Evolutionary conservation across 2,329 filamentous ascomycete genomes (phyloP).

Genomic region (Aspergillus eucalypticola): DNA sequence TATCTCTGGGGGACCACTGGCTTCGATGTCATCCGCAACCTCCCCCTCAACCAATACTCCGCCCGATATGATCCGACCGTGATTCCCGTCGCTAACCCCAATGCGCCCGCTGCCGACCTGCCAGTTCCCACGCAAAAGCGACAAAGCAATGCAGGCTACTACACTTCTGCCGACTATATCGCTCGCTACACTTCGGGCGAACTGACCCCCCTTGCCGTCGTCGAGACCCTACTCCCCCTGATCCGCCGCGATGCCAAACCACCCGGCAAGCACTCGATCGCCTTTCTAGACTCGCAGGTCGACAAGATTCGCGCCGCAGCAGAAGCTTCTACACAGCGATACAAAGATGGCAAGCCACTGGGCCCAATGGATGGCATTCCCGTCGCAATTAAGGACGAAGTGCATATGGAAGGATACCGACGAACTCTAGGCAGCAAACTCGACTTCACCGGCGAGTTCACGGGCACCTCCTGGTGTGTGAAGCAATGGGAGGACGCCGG

Average conservation of each 20-base stretch:
- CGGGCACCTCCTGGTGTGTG: constrained; percentile 69
- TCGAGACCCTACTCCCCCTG: constrained; percentile 68
- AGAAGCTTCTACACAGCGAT: constrained; percentile 70
- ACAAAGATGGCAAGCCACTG: constrained; percentile 64
- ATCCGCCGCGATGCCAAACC: constrained; percentile 61
- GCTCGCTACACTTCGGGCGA: constrained; percentile 69
- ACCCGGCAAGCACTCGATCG: constrained; percentile 64
- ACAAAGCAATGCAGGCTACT: constrained; percentile 53
- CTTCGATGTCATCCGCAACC: constrained; percentile 59
- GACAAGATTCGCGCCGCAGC: constrained; percentile 68
- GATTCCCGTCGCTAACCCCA: constrained; percentile 42
- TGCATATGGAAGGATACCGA: constrained; percentile 69
- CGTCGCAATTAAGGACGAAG: constrained; percentile 80
- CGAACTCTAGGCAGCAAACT: constrained; percentile 65
- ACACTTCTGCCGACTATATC: constrained; percentile 75
- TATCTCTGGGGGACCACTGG: constrained; percentile 72
- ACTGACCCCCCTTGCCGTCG: constrained; percentile 71
- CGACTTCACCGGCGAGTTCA: constrained; percentile 53
- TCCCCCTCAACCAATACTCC: constrained; percentile 57
- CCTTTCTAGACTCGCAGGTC: constrained; percentile 69
- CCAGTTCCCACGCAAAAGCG: constrained; percentile 38
- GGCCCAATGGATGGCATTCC: constrained; percentile 79
- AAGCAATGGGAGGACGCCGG: constrained; percentile 71
- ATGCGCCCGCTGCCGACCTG: constrained; percentile 19
- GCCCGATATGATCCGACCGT: constrained; percentile 61